Conservation (phyloP, 257 asterid species). For the Petunia secreta region DNA sequence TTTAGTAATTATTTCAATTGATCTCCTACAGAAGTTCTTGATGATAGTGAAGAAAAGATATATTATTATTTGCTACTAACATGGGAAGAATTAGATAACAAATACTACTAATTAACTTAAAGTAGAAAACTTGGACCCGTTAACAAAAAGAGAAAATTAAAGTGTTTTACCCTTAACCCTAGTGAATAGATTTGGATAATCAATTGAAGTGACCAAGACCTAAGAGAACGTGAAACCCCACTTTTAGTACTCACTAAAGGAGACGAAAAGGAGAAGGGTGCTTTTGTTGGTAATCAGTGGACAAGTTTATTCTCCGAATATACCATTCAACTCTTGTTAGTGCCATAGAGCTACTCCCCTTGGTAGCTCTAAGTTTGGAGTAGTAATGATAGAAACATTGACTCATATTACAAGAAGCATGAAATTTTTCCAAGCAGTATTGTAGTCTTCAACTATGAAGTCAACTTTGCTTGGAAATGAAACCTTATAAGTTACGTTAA, state of each 20-base stretch:
- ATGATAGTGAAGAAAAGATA: too few species aligned
- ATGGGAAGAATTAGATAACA: too few species aligned
- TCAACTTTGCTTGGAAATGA: slow-evolving; percentile 28
- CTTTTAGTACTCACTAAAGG: slow-evolving; percentile 3
- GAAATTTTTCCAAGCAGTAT: neutral
- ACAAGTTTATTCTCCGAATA: slow-evolving; percentile 29
- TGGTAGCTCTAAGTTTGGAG: neutral
- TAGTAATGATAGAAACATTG: slow-evolving; percentile 3
- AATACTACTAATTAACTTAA: too few species aligned
- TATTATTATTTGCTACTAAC: too few species aligned
- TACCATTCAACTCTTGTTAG: slow-evolving; percentile 26
- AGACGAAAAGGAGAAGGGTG: neutral
- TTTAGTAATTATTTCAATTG: too few species aligned
- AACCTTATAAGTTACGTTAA: neutral
- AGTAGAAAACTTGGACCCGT: neutral
- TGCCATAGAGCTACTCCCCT: slow-evolving; percentile 1
- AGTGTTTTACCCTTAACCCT: neutral
- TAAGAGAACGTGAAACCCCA: slow-evolving; percentile 1
- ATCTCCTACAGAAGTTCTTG: too few species aligned
- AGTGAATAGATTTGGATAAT: slow-evolving; percentile 14
- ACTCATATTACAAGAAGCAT: slow-evolving; percentile 2
- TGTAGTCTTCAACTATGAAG: slow-evolving; percentile 13
- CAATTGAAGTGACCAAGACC: slow-evolving; percentile 15
- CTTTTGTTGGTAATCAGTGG: slow-evolving; percentile 26
- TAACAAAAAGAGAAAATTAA: neutral